Conservation (phyloP, 352 stramenopile species). For the Phytopythium kandeliae region DNA sequence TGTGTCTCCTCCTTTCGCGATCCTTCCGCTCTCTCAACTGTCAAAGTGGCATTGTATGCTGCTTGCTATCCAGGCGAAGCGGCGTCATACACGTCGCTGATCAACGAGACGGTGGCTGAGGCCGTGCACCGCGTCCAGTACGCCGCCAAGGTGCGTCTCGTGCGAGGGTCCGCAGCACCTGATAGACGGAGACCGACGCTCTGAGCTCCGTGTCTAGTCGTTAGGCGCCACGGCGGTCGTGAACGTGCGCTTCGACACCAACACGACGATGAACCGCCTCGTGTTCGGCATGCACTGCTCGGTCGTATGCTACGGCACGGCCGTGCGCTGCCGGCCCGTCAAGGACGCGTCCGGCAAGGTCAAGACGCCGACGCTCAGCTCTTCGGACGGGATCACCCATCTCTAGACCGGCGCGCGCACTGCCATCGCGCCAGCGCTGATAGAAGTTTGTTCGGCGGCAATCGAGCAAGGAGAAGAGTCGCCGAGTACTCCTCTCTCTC, state of each 20-base stretch:
- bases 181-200: background rate
- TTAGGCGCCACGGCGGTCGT: constrained; percentile 72
- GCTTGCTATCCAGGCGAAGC: constrained; percentile 37
- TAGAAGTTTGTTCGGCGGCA: no score
- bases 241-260: constrained; percentile 79
- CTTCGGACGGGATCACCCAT: constrained; percentile 1
- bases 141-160: constrained; percentile 33
- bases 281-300: constrained; percentile 82
- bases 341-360: constrained; percentile 7
- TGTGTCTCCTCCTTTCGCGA: no score
- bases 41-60: no score
- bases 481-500: no score
- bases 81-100: constrained; percentile 68
- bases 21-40: no score
- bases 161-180: background rate
- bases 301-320: constrained; percentile 74
- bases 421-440: background rate
- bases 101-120: constrained; percentile 81
- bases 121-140: constrained; percentile 75
- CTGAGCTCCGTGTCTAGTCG: constrained; percentile 29
- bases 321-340: constrained; percentile 50
- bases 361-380: constrained; percentile 4
- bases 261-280: constrained; percentile 83
- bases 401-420: background rate
- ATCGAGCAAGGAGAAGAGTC: no score